Base-by-base conservation (phyloP, 306 rosid genomes). In the Castanea crenata region DNA sequence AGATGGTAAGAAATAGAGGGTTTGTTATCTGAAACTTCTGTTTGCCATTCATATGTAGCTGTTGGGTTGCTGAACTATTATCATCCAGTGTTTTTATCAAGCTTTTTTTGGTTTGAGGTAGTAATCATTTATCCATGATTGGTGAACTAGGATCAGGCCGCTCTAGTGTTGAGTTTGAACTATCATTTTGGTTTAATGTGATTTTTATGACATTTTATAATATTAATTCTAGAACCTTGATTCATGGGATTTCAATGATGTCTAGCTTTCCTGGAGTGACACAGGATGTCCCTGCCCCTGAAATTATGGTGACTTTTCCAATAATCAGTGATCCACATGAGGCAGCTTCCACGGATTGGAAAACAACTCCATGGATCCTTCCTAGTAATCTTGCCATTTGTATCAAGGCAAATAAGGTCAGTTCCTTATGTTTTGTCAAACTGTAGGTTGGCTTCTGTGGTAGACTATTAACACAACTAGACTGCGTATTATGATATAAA, bases 321-420 rank as follows among this genome's bases (percentile, higher is more conserved):
- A 80, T 86, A 31, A 23, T 92, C 69, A 95, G 76, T 2, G 98
- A 95, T 86, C 86, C 79, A 5, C 83, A 87, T 52, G 84, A 82
- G 80, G 98, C 97, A 49, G 87, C 87, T 76, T 89, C 90, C 85
- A 94, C 92, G 63, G 98, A 97, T 76, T 95, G 98, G 99, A 95
- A 97, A 21, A 91, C 99, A 2, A 95, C 99, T 71, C 98, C 98
- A 31, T 95, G 99, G 99, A 95, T 97, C 55, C 99, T 95, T 88
- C 97, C 99, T 0, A 95, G 99, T 80, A 91, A 95, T 78, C 92
- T 92, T 55, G 97, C 96, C 52, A 97, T 95, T 9, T 93, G 98
- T 19, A 87, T 95, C 52, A 91, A 95, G 90, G 93, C 87, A 31
- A 88, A 77, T 77, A 95, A 95, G 99, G 97, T 95, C 29, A 67